Evolutionary conservation across 2,329 filamentous ascomycete genomes (phyloP).

Genomic region (Penicillium sp.): DNA sequence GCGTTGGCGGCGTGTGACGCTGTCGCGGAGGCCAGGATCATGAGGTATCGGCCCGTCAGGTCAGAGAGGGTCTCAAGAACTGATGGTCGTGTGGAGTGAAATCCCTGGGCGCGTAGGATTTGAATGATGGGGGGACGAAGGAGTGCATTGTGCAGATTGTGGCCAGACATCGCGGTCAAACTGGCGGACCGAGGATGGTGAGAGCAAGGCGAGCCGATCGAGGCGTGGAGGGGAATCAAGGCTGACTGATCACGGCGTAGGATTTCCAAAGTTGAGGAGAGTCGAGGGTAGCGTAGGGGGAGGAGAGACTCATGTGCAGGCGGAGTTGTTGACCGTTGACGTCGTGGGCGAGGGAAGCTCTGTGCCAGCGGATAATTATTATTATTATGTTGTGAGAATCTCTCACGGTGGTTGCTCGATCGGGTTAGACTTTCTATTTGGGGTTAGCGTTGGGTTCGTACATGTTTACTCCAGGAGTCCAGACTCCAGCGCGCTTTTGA

Average conservation of each 20-base stretch:
- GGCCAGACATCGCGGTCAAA: conserved; percentile 36
- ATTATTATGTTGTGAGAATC: too few relatives aligned
- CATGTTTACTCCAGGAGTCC: too few relatives aligned
- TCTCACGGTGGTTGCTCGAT: too few relatives aligned
- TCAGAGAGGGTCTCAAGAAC: conserved; percentile 86
- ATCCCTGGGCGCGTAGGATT: conserved; percentile 85
- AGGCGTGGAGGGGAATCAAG: not conserved
- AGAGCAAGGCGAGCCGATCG: not conserved
- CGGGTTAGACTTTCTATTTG: too few relatives aligned
- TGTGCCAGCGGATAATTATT: too few relatives aligned
- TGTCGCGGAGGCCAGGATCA: conserved; percentile 65
- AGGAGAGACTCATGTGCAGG: not conserved
- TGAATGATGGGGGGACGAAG: conserved; percentile 83
- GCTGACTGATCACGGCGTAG: too few relatives aligned
- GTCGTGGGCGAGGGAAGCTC: too few relatives aligned
- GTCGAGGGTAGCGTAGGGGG: too few relatives aligned
- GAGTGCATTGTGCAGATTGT: conserved; percentile 64
- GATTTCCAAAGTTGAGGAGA: too few relatives aligned
- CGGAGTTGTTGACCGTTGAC: not conserved
- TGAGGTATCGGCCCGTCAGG: conserved; percentile 73
- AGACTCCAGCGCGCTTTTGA: too few relatives aligned
- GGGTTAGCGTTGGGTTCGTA: too few relatives aligned
- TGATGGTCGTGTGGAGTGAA: conserved; percentile 72
- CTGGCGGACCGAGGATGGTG: not conserved
- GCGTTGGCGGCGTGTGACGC: conserved; percentile 65